Evolutionary conservation across 2,329 filamentous ascomycete genomes (phyloP), one percentile per base, ranked within the genome.

Genomic region (Ophiognomonia clavigignenti-juglandacearum): DNA sequence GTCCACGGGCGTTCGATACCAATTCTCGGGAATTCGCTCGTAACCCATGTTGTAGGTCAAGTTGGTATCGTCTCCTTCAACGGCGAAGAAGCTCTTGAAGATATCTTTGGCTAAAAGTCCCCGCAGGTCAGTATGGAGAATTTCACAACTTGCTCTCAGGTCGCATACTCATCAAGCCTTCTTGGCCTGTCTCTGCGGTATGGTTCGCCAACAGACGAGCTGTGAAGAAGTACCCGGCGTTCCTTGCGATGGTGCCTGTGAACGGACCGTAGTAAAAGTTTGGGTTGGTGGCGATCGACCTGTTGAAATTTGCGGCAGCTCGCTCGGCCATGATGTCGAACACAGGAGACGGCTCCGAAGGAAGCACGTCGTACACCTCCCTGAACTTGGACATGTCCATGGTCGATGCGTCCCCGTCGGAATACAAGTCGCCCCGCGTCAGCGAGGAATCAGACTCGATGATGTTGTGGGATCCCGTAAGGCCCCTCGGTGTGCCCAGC

Each of bases 241-340:
- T 73, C 0, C 71, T 68, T 6, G 66, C 68, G 18, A 76, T 57
- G 43, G 75, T 62, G 13, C 75, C 75, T 2, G 71, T 74, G 44
- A 72, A 69, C 2, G 74, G 76, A 1, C 74, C 74, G 43, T 73
- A 77, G 61, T 74, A 80, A 57, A 77, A 78, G 39, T 73, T 64
- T 0, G 75, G 74, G 56, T 80, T 80, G 22, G 66, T 70, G 20
- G 61, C 59, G 9, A 77, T 68, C 34, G 67, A 72, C 54, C 78
- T 62, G 13, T 72, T 53, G 56, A 72, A 75, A 3, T 74, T 69
- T 13, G 63, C 56, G 9, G 66, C 64, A 9, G 70, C 68, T 31
- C 71, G 70, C 32, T 67, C 56, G 3, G 60, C 71, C 26, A 29
- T 7, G 23, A 76, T 61, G 22, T 68, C 57, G 6, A 70, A 64